These are phyloP conservation scores for Cerrena zonata DNA, from an alignment of 1,284 basidiomycete genomes.

Conservation along the genomic window DNA sequence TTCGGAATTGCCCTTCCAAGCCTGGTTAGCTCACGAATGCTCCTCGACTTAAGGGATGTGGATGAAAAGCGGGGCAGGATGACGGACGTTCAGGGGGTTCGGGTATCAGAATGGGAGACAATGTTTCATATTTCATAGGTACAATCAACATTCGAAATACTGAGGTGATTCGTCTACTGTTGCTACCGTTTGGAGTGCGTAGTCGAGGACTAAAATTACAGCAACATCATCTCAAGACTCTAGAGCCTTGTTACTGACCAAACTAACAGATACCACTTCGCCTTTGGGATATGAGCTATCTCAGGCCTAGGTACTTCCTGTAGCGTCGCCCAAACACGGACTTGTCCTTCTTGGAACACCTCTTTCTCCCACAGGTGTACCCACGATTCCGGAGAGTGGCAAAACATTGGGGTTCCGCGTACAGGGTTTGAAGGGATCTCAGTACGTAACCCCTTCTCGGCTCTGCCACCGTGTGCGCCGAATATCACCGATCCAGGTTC, in stretches of 20 bases:
- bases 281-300: neutral
- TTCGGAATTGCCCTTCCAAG: slow-evolving; percentile 13
- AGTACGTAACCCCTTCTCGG: slow-evolving; percentile 20
- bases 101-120: slow-evolving; percentile 14
- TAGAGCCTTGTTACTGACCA: slow-evolving; percentile 26
- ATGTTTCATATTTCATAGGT: slow-evolving; percentile 14
- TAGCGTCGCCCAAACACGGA: slow-evolving; percentile 30
- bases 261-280: slow-evolving; percentile 18
- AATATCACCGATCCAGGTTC: slow-evolving; percentile 34
- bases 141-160: neutral
- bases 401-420: slow-evolving; percentile 18
- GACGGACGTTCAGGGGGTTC: slow-evolving; percentile 12
- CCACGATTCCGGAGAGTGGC: slow-evolving; percentile 36
- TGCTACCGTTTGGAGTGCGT: neutral
- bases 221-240: neutral
- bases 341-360: slow-evolving; percentile 34
- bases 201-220: neutral
- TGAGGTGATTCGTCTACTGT: neutral
- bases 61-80: slow-evolving; percentile 9
- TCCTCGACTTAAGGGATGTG: slow-evolving; percentile 12
- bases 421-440: slow-evolving; percentile 24
- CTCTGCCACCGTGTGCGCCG: slow-evolving; percentile 25
- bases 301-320: slow-evolving; percentile 10
- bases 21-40: slow-evolving; percentile 14
- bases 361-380: slow-evolving; percentile 37